Base-by-base conservation (phyloP, 192 early-diverging fungal species). In the Phlyctochytrium planicorne region DNA sequence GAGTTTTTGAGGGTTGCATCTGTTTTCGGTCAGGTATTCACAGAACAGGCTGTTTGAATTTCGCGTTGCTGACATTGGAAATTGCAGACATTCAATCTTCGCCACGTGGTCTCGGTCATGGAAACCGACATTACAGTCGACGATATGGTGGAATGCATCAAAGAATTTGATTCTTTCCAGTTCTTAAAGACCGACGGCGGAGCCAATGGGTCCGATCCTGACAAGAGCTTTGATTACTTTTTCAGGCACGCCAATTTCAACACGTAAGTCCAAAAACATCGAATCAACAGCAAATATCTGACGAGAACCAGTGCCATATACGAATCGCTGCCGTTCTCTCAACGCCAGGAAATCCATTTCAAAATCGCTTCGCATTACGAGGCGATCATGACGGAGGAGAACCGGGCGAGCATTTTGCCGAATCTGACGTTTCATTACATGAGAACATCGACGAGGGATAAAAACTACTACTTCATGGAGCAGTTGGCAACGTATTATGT, bases 291-390 rank as follows among this genome's bases (percentile, higher is more conserved):
- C n/a, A n/a, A n/a, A n/a, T n/a, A n/a, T n/a, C n/a, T n/a, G n/a
- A n/a, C n/a, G n/a, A n/a, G n/a, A n/a, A n/a, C 6, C 63, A 66
- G 65, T 30, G 65, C 70, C n/a, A 72, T 72, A 33, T 72, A 72
- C 34, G 70, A 64, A n/a, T 72, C 70, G 2, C 70, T 66, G 64
- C 70, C 70, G 30, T 72, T 72, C 37, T 60, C 63, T 23, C 64
- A 72, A 23, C 30, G 70, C 3, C 70, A 72, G 34, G 70, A 72
- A 31, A 72, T 72, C 33, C 70, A 72, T 53, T 17, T 55, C 10
- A 23, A 64, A 36, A 66, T 72, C 27, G 70, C 63, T 3, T 66
- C 50, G n/a, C 62, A 72, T 47, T 53, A 66, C 2, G 70, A 72
- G 47, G 34, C 57, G 10, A 25, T 34, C 20, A 23, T 72, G 1